Base-by-base conservation (phyloP, 108 stramenopile species). In the Skeletonema marinoi region DNA sequence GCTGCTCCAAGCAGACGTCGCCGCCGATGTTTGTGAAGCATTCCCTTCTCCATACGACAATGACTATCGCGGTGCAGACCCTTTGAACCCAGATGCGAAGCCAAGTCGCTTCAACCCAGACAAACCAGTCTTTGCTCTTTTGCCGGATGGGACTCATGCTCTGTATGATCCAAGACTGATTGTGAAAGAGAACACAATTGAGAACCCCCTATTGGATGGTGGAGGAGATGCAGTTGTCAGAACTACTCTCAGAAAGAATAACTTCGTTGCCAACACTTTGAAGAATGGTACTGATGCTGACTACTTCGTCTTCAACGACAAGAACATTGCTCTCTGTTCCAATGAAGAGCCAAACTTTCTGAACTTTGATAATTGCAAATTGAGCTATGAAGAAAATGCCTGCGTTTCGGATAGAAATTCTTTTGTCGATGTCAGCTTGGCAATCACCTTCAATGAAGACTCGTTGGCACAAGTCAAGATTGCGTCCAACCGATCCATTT, bases 1-100 rank as follows among this genome's bases (percentile, higher is more conserved):
- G 44, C 68, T 83, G 1, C 73, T 83, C 12, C 11, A 75, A 41
- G 36, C 78, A 35, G 63, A 13, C 8, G 67, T 83, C 16, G 66
- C 68, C 50, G 66, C 78, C 14, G 74, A 78, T 3, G 66, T 69
- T 7, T 83, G 82, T 16, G 42, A 41, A 10, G 66, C 78, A 2
- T 83, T 83, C 14, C 82, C 82, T 16, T 39, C 67, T 46, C 82
- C 82, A 4, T 79, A 79, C 42, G 82, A 83, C 59, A 83, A 83
- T 58, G 82, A 83, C 30, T 83, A 78, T 46, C 66, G 78, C 4
- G 82, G 82, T 25, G 77, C 73, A n/a, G 69, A 83, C 60, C 58
- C 46, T 9, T 39, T 21, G 6, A 80, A 83, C 38, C 82, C 78
- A 13, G 48, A 78, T 56, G 69, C 58, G 21, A 58, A 66, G 5